phyloP scores from a whole-genome alignment of 2,329 filamentous ascomycete species.

The Magnaporthiopsis poae region DNA sequence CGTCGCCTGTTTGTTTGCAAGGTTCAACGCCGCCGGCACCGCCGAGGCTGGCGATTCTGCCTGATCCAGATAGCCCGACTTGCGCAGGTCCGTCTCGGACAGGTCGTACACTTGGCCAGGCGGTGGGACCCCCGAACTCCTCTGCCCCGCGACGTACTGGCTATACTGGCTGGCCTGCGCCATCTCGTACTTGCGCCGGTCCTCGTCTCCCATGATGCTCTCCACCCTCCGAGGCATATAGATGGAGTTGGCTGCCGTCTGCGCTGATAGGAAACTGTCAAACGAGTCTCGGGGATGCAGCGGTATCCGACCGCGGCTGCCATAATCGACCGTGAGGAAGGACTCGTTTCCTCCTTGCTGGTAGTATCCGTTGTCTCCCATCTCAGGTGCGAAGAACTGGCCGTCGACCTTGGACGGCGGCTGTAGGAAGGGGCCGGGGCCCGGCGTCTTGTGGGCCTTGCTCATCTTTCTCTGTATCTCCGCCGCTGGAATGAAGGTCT shows the following conservation, averaged over 20 bases:
- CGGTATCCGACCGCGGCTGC: constrained; percentile 28
- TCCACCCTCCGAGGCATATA: constrained; percentile 61
- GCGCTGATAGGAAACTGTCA: constrained; percentile 53
- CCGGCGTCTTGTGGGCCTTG: constrained; percentile 25
- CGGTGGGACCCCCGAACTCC: constrained; percentile 19
- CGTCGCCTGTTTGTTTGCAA: constrained; percentile 13
- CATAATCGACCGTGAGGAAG: constrained; percentile 39
- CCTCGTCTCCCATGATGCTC: constrained; percentile 69
- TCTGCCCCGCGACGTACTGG: constrained; percentile 20
- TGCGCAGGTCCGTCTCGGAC: constrained; percentile 32
- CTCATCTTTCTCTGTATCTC: constrained; percentile 24
- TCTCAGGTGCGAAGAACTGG: constrained; percentile 63
- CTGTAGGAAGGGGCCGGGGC: constrained; percentile 47
- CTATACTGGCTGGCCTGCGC: constrained; percentile 47
- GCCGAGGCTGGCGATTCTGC: constrained; percentile 15
- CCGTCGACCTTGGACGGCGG: constrained; percentile 69
- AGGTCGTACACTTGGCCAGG: constrained; percentile 41
- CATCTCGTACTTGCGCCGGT: constrained; percentile 62
- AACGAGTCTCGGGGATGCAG: constrained; percentile 53
- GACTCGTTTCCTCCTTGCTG: constrained; percentile 55
- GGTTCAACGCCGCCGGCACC: background rate
- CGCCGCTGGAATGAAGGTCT: constrained; percentile 64
- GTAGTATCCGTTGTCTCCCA: constrained; percentile 59
- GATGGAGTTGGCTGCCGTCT: constrained; percentile 49
- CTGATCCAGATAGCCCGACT: constrained; percentile 31